A percentile compares a stretch with the other conserved stretches of the same genome.
phyloP scores from a whole-genome alignment of 495 filamentous ascomycete genomes.

The Terfezia claveryi region DNA sequence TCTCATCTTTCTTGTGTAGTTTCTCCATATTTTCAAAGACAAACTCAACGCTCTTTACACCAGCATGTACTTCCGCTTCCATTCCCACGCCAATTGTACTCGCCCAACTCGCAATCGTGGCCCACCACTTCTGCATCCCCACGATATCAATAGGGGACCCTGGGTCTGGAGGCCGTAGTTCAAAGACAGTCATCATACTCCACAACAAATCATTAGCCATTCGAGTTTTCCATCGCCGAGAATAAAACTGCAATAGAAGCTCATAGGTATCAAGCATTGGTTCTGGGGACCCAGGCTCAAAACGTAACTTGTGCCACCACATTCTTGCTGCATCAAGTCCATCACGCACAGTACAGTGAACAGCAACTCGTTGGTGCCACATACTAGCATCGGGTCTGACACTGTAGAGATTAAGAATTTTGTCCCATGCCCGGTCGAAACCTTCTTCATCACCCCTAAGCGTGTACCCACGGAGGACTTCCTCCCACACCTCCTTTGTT shows the following conservation, averaged over 20 bases:
- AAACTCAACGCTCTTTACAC: not conserved
- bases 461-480: slow-evolving; percentile 43
- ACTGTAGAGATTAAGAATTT: slow-evolving; percentile 13
- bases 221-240: not conserved
- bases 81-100: not conserved
- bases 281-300: not conserved
- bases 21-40: slow-evolving; percentile 14
- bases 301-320: not conserved
- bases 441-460: slow-evolving; percentile 36
- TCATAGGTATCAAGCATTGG: not conserved
- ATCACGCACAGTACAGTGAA: not conserved
- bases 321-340: not conserved
- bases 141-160: no score
- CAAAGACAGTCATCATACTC: not conserved
- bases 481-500: slow-evolving; percentile 28
- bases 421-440: slow-evolving; percentile 23
- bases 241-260: not conserved
- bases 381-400: slow-evolving; percentile 10
- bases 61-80: not conserved
- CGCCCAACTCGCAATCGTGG: not conserved
- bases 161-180: no score
- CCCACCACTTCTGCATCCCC: not conserved
- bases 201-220: not conserved
- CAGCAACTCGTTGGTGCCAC: slow-evolving; percentile 11
- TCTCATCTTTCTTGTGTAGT: slow-evolving; percentile 19